These are phyloP conservation scores for Paramecium pentaurelia DNA, from an alignment of 73 alveolate genomes.

Conservation along the genomic window DNA sequence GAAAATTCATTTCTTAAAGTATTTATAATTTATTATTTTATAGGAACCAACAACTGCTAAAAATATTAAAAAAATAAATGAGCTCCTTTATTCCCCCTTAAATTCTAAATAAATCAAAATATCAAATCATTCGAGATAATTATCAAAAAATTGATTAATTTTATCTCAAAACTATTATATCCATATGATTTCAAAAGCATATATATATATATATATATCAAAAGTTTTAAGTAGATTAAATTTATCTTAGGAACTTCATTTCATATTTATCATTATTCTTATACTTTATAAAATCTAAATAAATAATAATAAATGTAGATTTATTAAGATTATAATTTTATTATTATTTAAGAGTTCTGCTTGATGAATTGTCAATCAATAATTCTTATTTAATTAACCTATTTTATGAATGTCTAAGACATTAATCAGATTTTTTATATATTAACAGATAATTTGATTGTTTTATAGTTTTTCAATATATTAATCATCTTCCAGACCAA, in stretches of 20 bases:
- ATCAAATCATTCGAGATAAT: not conserved
- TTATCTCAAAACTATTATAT: not conserved
- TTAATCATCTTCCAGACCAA: conserved; percentile 46
- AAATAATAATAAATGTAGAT: no score
- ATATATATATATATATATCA: no score
- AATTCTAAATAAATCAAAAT: not conserved
- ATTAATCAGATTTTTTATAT: not conserved
- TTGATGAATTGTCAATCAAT: not conserved
- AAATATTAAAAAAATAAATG: not conserved
- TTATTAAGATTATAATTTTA: not conserved
- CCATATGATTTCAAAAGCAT: not conserved
- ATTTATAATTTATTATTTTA: not conserved
- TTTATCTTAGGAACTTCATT: no score
- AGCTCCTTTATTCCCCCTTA: not conserved
- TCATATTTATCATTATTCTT: no score
- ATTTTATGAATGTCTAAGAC: not conserved
- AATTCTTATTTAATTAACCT: not conserved
- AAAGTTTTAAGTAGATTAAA: no score
- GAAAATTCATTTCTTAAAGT: not conserved
- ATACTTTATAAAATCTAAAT: no score
- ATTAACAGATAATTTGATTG: not conserved
- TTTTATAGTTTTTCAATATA: not conserved
- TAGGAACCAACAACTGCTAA: not conserved
- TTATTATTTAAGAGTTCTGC: not conserved
- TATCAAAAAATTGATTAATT: not conserved